Evolutionary conservation across 495 filamentous ascomycete species (phyloP).

Genomic region (Elasticomyces elasticus): DNA sequence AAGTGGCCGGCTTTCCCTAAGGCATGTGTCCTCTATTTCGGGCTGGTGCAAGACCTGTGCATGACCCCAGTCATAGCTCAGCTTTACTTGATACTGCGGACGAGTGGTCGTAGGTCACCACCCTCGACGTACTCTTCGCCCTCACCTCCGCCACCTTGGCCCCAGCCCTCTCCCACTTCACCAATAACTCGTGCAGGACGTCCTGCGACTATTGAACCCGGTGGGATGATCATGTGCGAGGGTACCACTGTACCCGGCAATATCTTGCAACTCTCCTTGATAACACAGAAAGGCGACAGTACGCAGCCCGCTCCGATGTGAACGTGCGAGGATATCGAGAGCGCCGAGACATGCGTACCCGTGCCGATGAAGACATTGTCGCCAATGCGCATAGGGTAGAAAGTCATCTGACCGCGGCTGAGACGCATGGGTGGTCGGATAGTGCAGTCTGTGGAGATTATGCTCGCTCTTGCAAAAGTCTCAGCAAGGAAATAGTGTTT

Average conservation of each 20-base stretch:
- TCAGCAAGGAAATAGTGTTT: neutral
- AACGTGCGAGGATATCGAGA: slow-evolving; percentile 48
- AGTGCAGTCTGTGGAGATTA: slow-evolving; percentile 62
- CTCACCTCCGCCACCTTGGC: slow-evolving; percentile 38
- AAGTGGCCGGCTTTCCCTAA: neutral
- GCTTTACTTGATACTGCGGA: slow-evolving; percentile 31
- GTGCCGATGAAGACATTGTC: slow-evolving; percentile 85
- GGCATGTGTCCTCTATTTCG: neutral
- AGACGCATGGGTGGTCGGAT: slow-evolving; percentile 68
- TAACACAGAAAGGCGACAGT: slow-evolving; percentile 72
- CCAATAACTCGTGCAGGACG: slow-evolving; percentile 72
- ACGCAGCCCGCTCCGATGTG: slow-evolving; percentile 64
- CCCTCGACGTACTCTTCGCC: slow-evolving; percentile 31
- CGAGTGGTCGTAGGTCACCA: slow-evolving; percentile 35
- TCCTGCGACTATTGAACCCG: slow-evolving; percentile 76
- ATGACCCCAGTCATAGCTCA: neutral
- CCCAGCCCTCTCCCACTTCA: slow-evolving; percentile 74
- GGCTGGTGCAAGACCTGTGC: neutral
- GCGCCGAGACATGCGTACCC: slow-evolving; percentile 27
- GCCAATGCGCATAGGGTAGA: slow-evolving; percentile 79
- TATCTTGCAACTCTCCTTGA: slow-evolving; percentile 82
- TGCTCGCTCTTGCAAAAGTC: slow-evolving; percentile 53
- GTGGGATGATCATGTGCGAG: slow-evolving; percentile 80
- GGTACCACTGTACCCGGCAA: slow-evolving; percentile 75
- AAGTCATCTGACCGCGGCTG: slow-evolving; percentile 51